A percentile compares a stretch with the other conserved stretches of the same genome.
Conservation (phyloP, 169 alveolate genomes). For the Plasmodium gallinaceum region DNA sequence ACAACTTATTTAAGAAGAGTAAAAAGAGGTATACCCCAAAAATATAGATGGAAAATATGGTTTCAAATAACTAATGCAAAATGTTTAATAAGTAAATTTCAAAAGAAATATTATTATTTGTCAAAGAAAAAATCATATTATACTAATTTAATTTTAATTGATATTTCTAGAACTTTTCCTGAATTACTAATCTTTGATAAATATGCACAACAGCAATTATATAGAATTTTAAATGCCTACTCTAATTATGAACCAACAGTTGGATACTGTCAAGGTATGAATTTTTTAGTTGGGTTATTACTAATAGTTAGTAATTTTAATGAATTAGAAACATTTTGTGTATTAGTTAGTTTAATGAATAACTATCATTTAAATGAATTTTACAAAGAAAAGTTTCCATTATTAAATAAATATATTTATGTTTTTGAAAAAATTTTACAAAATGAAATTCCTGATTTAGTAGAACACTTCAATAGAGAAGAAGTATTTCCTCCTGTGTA, state of each 20-base stretch:
- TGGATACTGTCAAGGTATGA: conserved; percentile 92
- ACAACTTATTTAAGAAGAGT: conserved; percentile 81
- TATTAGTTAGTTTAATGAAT: conserved; percentile 80
- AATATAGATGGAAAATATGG: conserved; percentile 83
- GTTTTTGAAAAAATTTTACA: conserved; percentile 77
- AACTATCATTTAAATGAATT: conserved; percentile 80
- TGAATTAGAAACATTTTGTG: conserved; percentile 82
- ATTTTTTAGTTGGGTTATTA: conserved; percentile 88
- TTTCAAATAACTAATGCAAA: conserved; percentile 56
- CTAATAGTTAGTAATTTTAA: conserved; percentile 81
- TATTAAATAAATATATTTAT: conserved; percentile 78
- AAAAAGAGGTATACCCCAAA: conserved; percentile 83
- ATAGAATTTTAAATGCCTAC: conserved; percentile 87
- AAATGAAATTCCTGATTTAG: conserved; percentile 78
- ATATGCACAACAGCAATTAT: conserved; percentile 84
- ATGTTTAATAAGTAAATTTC: conserved; percentile 41
- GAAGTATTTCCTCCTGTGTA: conserved; percentile 81
- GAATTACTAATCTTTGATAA: conserved; percentile 81
- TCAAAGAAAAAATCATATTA: conserved; percentile 64
- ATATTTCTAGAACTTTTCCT: conserved; percentile 82
- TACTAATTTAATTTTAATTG: conserved; percentile 79
- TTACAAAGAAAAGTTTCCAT: conserved; percentile 81
- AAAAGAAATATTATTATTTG: conserved; percentile 63
- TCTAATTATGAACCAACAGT: conserved; percentile 84
- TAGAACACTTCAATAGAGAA: conserved; percentile 79